phyloP scores from a whole-genome alignment of 768 basidiomycete genomes.

The Amanita rubescens region DNA sequence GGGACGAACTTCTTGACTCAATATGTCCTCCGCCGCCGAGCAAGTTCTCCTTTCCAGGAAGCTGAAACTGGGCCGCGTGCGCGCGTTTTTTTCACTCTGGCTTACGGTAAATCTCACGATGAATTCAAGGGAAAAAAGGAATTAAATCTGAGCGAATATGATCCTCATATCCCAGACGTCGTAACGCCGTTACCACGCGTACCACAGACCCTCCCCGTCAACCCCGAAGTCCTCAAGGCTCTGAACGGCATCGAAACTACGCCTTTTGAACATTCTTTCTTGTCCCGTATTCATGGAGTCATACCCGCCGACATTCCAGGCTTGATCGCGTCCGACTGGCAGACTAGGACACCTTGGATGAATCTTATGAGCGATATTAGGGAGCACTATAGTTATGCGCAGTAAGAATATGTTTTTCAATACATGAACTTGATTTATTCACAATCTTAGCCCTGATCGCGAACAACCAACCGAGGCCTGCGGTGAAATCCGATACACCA shows the following conservation, averaged over 20 bases:
- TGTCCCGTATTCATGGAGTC: slow-evolving; percentile 52
- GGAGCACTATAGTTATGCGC: slow-evolving; percentile 52
- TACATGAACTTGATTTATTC: slow-evolving; percentile 1
- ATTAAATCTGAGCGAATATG: slow-evolving; percentile 14
- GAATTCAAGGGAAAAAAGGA: slow-evolving; percentile 25
- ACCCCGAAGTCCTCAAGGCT: slow-evolving; percentile 37
- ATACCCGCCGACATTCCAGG: slow-evolving; percentile 23
- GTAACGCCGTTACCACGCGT: slow-evolving; percentile 31
- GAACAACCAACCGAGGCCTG: slow-evolving; percentile 32
- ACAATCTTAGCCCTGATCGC: slow-evolving; percentile 44
- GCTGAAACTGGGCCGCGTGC: slow-evolving; percentile 37
- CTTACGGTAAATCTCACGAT: slow-evolving; percentile 2
- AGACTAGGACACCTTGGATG: slow-evolving; percentile 66
- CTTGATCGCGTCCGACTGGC: slow-evolving; percentile 64
- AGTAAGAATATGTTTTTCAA: slow-evolving; percentile 36
- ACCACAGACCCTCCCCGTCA: slow-evolving; percentile 17
- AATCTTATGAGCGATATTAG: slow-evolving; percentile 64
- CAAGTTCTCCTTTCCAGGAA: slow-evolving; percentile 35
- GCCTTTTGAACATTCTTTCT: slow-evolving; percentile 57
- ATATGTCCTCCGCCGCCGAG: too few relatives aligned
- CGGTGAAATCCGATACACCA: slow-evolving; percentile 57
- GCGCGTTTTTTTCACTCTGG: slow-evolving; percentile 8
- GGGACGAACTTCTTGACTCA: too few relatives aligned
- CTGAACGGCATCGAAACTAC: slow-evolving; percentile 54
- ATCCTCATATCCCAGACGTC: slow-evolving; percentile 15